Percentiles rank a stretch among this genome's conserved stretches.
phyloP scores from a whole-genome alignment of 768 basidiomycete genomes.

The Auriscalpium microsporum region DNA sequence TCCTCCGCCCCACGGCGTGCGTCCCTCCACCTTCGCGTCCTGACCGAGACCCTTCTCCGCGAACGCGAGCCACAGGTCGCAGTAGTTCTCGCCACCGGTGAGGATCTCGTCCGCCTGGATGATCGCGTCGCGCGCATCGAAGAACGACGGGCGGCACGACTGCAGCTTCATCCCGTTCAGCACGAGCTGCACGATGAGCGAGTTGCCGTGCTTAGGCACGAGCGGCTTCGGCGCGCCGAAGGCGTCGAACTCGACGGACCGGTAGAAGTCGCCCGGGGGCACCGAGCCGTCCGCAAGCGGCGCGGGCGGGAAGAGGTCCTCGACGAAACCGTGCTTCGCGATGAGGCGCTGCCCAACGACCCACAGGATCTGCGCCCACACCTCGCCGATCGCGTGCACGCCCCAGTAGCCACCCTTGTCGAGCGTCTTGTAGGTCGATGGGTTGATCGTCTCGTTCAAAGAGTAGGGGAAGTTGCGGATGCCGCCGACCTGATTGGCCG shows the following conservation, averaged over 20 bases:
- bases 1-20: constrained; percentile 92
- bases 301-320: constrained; percentile 73
- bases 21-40: constrained; percentile 64
- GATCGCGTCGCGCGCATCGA: constrained; percentile 84
- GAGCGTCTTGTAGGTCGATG: constrained; percentile 88
- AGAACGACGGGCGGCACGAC: constrained; percentile 84
- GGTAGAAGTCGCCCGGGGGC: constrained; percentile 72
- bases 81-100: constrained; percentile 90
- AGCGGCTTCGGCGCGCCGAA: constrained; percentile 44
- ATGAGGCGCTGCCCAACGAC: constrained; percentile 68
- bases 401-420: constrained; percentile 94
- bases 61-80: constrained; percentile 82
- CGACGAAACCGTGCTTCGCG: constrained; percentile 71
- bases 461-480: constrained; percentile 91
- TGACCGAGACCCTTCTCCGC: constrained; percentile 71
- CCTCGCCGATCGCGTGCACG: constrained; percentile 87
- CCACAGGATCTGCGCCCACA: constrained; percentile 92
- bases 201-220: constrained; percentile 89
- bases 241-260: constrained; percentile 26
- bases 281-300: constrained; percentile 55
- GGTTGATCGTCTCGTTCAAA: constrained; percentile 64
- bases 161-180: constrained; percentile 93
- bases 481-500: constrained; percentile 64
- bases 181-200: constrained; percentile 75
- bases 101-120: constrained; percentile 84